Conservation (phyloP, 108 stramenopile genomes). For the Skeletonema grethae region DNA sequence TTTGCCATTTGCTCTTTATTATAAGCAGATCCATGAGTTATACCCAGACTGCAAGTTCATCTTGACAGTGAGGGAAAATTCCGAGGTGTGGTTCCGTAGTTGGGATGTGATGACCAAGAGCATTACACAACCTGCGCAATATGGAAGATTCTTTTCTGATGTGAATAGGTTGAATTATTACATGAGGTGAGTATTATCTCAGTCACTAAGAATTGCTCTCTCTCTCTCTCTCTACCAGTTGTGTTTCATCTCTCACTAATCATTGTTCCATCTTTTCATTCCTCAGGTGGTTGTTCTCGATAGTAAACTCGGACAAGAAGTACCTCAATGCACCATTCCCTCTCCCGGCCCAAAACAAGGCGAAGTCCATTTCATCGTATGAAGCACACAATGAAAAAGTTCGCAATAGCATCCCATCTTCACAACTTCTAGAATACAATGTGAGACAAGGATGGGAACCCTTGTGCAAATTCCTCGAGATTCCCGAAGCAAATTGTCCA, state of each 20-base stretch:
- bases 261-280: not conserved
- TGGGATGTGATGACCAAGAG: constrained; percentile 70
- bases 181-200: constrained; percentile 42
- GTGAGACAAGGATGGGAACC: constrained; percentile 80
- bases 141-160: constrained; percentile 45
- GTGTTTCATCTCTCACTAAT: not conserved
- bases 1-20: constrained; percentile 78
- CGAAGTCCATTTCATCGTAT: constrained; percentile 59
- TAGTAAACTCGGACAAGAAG: constrained; percentile 68
- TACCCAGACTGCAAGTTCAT: constrained; percentile 86
- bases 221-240: too few relatives aligned
- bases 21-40: constrained; percentile 58
- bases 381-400: constrained; percentile 71
- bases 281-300: constrained; percentile 69
- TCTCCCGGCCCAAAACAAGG: constrained; percentile 64
- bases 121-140: constrained; percentile 61
- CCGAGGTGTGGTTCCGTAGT: constrained; percentile 76
- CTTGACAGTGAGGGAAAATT: constrained; percentile 70
- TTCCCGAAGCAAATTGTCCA: constrained; percentile 55
- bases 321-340: constrained; percentile 56
- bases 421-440: constrained; percentile 71
- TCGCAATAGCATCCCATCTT: constrained; percentile 57
- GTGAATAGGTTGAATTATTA: constrained; percentile 63
- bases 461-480: constrained; percentile 73
- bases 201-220: not conserved